phyloP scores from a whole-genome alignment of 225 moss, liverwort and hornwort species.

The Pseudisothecium myosuroides region DNA sequence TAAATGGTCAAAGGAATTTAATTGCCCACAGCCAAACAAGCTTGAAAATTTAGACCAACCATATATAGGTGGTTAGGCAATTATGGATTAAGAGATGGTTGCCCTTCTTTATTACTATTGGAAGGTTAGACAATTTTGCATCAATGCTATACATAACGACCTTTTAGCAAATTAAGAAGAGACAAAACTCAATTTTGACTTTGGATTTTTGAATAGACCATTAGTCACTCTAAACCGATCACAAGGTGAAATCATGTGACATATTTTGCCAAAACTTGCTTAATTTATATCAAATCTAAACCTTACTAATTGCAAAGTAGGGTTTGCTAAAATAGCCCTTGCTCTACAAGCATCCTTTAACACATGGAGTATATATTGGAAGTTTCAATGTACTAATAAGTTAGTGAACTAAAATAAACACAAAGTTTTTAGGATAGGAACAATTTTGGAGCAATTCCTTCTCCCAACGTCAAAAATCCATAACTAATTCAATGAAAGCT shows the following conservation, averaged over 20 bases:
- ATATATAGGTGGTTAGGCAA: no score
- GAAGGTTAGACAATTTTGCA: background rate
- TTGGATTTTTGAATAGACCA: background rate
- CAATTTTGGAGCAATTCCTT: background rate
- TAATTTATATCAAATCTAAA: background rate
- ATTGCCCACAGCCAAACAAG: no score
- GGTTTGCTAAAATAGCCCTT: accelerated
- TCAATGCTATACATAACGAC: background rate
- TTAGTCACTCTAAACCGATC: background rate
- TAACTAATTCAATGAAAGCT: background rate
- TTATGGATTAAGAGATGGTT: background rate
- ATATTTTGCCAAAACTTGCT: background rate
- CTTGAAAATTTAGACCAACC: no score
- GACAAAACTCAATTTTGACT: background rate
- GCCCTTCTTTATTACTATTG: background rate
- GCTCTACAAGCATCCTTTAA: accelerated
- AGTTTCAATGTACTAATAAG: background rate
- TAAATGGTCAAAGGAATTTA: no score
- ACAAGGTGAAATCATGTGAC: background rate
- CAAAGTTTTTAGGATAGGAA: no score
- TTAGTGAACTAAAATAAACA: accelerated
- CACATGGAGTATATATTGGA: background rate
- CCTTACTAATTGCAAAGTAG: background rate
- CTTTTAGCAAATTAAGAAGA: no score
- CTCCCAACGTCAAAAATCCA: background rate